Evolutionary conservation across 2,329 filamentous ascomycete genomes (phyloP).

Genomic region (Tolypocladium tundrense): DNA sequence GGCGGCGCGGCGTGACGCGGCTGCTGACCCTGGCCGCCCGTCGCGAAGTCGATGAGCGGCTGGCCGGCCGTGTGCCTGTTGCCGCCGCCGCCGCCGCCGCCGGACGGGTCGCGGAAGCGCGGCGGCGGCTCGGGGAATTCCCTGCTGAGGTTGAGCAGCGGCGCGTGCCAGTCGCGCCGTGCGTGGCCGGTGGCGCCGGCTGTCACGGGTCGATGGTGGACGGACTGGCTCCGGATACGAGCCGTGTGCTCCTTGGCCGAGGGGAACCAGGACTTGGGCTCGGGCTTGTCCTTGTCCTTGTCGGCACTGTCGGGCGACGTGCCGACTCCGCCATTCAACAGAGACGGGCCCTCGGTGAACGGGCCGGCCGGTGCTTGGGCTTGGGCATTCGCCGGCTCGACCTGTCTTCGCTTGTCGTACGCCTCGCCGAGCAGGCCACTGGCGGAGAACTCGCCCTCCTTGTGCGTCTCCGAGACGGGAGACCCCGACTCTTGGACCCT

Average conservation of each 20-base stretch:
- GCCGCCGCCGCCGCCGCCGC: slow-evolving; percentile 28
- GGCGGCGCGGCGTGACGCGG: slow-evolving; percentile 1
- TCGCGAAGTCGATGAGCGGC: slow-evolving; percentile 37
- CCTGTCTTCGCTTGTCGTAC: slow-evolving; percentile 37
- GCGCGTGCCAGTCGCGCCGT: slow-evolving; percentile 30
- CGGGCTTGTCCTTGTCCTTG: slow-evolving; percentile 5
- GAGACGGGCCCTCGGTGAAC: slow-evolving; percentile 47
- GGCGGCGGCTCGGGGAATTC: slow-evolving; percentile 51
- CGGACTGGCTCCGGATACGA: slow-evolving; percentile 18
- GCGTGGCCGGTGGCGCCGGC: slow-evolving; percentile 11
- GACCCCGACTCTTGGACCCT: neutral
- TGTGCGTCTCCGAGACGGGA: neutral
- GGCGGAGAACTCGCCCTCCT: slow-evolving; percentile 34
- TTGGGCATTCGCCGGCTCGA: slow-evolving; percentile 13
- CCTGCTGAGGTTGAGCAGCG: slow-evolving; percentile 55
- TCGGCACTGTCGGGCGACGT: slow-evolving; percentile 11
- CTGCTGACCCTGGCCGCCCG: slow-evolving; percentile 11
- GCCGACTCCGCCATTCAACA: slow-evolving; percentile 34
- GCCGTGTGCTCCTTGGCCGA: slow-evolving; percentile 26
- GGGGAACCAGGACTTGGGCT: slow-evolving; percentile 24
- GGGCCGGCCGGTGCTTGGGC: slow-evolving; percentile 27
- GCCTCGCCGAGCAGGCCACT: slow-evolving; percentile 40
- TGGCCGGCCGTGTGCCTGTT: slow-evolving; percentile 26
- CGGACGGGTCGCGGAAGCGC: slow-evolving; percentile 36
- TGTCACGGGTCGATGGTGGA: slow-evolving; percentile 13